Percentiles rank a stretch among this genome's conserved stretches.
phyloP scores from a whole-genome alignment of 345 rosid genomes.

The Chamaenerion angustifolium region DNA sequence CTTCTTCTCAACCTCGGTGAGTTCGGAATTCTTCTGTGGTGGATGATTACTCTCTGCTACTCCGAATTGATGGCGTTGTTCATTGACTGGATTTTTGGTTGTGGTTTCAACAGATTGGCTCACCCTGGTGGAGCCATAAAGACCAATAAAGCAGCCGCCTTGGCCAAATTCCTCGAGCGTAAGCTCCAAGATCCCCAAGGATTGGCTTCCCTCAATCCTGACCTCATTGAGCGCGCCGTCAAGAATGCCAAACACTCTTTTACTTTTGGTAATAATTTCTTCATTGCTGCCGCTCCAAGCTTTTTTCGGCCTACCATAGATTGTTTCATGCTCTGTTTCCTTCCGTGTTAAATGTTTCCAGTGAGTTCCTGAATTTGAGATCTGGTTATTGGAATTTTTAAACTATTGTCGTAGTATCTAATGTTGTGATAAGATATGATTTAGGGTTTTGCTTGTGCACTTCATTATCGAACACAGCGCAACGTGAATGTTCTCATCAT shows the following conservation, averaged over 20 bases:
- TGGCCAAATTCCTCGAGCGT: conserved; percentile 82
- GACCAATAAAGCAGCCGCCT: conserved; percentile 87
- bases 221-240: conserved; percentile 69
- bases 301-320: not conserved
- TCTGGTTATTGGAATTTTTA: not conserved
- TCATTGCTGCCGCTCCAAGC: not conserved
- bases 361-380: not conserved
- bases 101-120: conserved; percentile 37
- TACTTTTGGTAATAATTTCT: conserved; percentile 21
- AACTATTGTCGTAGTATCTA: too few species aligned
- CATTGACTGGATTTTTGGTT: not conserved
- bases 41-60: not conserved
- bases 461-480: too few species aligned
- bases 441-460: too few species aligned
- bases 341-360: not conserved
- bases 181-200: conserved; percentile 82
- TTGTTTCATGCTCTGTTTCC: not conserved
- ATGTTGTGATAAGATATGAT: too few species aligned
- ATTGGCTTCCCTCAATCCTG: conserved; percentile 53
- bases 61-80: too few species aligned
- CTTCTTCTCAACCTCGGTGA: conserved; percentile 40
- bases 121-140: conserved; percentile 94
- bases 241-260: conserved; percentile 53
- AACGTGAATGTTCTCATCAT: too few species aligned
- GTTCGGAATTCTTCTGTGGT: not conserved